Conservation (phyloP, 352 stramenopile genomes). For the Elongisporangium anandrum region DNA sequence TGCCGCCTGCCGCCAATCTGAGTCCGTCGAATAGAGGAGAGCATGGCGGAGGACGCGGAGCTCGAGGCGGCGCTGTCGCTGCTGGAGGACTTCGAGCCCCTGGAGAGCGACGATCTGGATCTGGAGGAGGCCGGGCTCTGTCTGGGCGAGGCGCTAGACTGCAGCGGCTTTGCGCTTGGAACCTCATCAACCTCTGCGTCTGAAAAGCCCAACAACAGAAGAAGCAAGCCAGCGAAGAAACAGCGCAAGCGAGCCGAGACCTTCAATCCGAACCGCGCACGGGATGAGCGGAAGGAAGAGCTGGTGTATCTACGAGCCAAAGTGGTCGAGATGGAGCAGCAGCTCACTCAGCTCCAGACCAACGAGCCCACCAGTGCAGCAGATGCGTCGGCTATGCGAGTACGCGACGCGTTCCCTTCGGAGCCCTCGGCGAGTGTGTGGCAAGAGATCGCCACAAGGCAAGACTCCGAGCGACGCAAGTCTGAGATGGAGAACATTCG, state of each 20-base stretch:
- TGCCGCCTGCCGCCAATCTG: too few species aligned
- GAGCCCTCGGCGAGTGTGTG: constrained; percentile 14
- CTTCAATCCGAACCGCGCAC: constrained; percentile 25
- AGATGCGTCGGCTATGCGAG: too few species aligned
- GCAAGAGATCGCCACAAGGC: constrained; percentile 34
- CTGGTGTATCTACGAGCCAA: constrained; percentile 24
- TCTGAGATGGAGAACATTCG: constrained; percentile 40
- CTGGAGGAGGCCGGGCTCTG: too few species aligned
- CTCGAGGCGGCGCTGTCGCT: constrained; percentile 19
- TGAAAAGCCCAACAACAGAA: neutral
- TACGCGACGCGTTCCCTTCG: too few species aligned
- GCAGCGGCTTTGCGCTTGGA: neutral
- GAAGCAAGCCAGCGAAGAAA: neutral
- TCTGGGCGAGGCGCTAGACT: too few species aligned
- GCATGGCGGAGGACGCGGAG: constrained; percentile 9
- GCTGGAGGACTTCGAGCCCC: constrained; percentile 18
- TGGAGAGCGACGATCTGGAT: neutral
- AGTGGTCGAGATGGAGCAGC: constrained; percentile 23
- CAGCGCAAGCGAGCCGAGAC: neutral
- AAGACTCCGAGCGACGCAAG: constrained; percentile 28
- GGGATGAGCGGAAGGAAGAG: constrained; percentile 26
- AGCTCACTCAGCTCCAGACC: constrained; percentile 10
- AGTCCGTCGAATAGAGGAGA: too few species aligned
- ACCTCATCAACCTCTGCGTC: neutral
- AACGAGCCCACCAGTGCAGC: neutral